Conservation (phyloP, 495 filamentous ascomycete genomes). For the Coniosporium apollinis region DNA sequence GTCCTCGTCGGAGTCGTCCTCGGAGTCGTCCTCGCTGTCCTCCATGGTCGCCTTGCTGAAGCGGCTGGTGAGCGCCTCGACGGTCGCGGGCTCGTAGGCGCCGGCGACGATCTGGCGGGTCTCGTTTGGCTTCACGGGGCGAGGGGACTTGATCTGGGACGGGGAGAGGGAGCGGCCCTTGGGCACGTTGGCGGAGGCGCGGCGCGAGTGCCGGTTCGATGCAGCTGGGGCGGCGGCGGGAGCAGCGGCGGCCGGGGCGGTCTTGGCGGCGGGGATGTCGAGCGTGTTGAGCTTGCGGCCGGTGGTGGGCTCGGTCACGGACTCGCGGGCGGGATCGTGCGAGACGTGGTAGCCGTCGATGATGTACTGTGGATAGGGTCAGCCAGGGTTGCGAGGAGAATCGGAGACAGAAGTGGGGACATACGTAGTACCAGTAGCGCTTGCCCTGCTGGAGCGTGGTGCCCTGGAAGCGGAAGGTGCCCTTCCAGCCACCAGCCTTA, state of each 20-base stretch:
- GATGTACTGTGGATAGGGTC: slow-evolving; percentile 50
- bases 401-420: slow-evolving; percentile 11
- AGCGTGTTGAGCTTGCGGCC: slow-evolving; percentile 81
- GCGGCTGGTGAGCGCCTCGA: slow-evolving; percentile 57
- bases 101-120: slow-evolving; percentile 68
- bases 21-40: slow-evolving; percentile 33
- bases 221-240: slow-evolving; percentile 25
- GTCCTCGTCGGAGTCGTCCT: slow-evolving; percentile 46
- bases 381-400: slow-evolving; percentile 1
- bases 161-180: slow-evolving; percentile 76
- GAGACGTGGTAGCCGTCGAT: slow-evolving; percentile 98
- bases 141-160: slow-evolving; percentile 78
- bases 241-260: slow-evolving; percentile 8
- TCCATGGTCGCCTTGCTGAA: slow-evolving; percentile 53
- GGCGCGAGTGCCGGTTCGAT: slow-evolving; percentile 25
- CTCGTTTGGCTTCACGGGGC: slow-evolving; percentile 71
- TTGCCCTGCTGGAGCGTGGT: slow-evolving; percentile 63
- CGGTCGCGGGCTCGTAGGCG: slow-evolving; percentile 42
- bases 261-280: slow-evolving; percentile 37
- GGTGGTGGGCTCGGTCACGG: slow-evolving; percentile 89
- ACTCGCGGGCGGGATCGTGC: slow-evolving; percentile 81
- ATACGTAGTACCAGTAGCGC: slow-evolving; percentile 96
- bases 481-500: slow-evolving; percentile 79
- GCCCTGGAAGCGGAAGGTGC: slow-evolving; percentile 90
- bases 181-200: slow-evolving; percentile 44